Base-by-base conservation (phyloP, 257 asterid genomes). In the Fraxinus americana region DNA sequence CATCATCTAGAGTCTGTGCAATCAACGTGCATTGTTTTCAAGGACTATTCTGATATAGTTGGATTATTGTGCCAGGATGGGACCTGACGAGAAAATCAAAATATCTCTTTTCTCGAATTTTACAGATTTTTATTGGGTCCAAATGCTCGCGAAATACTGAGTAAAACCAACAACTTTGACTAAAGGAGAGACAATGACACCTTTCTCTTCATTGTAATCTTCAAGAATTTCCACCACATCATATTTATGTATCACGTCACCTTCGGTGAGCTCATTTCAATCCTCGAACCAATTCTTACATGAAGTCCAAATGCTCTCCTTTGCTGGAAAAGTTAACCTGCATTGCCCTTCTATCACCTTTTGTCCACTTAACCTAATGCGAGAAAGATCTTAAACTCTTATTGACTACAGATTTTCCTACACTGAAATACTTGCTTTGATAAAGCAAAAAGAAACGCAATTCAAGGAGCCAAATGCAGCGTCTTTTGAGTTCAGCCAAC, bases 221-320 rank as follows among this genome's bases (percentile, higher is more conserved):
- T 78, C 80, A 70, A 88, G 89, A 30, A 91, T 89, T 81, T 82
- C 86, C 38, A 92, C 97, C 85, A 91, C 36, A 75, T 91, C 92
- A 80, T 91, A 91, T 67, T 84, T 72, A 30, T 76, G 92, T 54
- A 87, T 70, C 39, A 54, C 82, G 70, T 90, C 88, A 77, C 84
- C 88, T 0, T 82, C 79, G 5, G 92, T 87, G 43, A 25, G 74
- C 83, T 75, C 91, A 29, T 91, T 78, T 97, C 96, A 91, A 74
- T 88, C 83, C 34, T 83, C 82, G 32, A 92, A 88, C 97, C 96
- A 90, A 81, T 92, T 87, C 80, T 82, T 75, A 79, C 82, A 90
- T 85, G 90, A 38, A 1, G 97, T 96, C 98, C 97, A 91, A 74
- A 88, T 82, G 36, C 90, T 92, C 21, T 94, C 93, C 83, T 91